phyloP scores from a whole-genome alignment of 2,329 filamentous ascomycete genomes.

The Beauveria australis region DNA sequence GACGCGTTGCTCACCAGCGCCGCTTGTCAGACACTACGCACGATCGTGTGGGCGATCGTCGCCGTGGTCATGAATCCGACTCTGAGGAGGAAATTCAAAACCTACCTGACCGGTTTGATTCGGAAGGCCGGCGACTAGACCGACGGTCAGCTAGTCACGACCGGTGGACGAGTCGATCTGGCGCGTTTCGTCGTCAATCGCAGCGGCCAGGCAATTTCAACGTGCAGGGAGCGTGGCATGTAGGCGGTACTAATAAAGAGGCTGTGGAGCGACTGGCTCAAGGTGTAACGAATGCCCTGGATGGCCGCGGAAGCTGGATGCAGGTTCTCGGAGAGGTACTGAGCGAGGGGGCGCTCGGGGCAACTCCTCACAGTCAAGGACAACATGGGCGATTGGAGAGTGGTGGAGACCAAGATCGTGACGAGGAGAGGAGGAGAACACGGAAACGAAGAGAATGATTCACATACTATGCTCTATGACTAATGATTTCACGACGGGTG shows the following conservation, averaged over 20 bases:
- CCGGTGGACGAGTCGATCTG: slow-evolving; percentile 29
- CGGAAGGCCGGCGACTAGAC: slow-evolving; percentile 32
- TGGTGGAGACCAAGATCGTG: background rate
- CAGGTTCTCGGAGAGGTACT: slow-evolving; percentile 19
- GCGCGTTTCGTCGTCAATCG: slow-evolving; percentile 34
- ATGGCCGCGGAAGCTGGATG: slow-evolving; percentile 20
- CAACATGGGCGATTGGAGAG: background rate
- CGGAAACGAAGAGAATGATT: background rate
- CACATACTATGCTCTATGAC: background rate
- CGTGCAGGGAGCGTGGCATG: slow-evolving; percentile 35
- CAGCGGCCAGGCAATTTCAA: slow-evolving; percentile 26
- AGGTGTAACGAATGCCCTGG: slow-evolving; percentile 22
- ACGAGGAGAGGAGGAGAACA: background rate
- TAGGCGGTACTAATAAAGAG: slow-evolving; percentile 35
- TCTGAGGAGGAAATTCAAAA: slow-evolving; percentile 33
- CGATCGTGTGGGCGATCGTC: slow-evolving; percentile 20
- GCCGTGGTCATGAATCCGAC: slow-evolving; percentile 15
- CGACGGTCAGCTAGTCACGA: slow-evolving; percentile 12
- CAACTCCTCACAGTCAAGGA: background rate
- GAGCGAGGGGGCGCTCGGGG: slow-evolving; percentile 5
- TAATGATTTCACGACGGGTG: background rate
- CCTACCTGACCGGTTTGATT: slow-evolving; percentile 41
- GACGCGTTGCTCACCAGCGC: slow-evolving; percentile 17
- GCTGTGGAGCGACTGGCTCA: slow-evolving; percentile 30
- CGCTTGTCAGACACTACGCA: slow-evolving; percentile 28